Conservation (phyloP, 2,329 filamentous ascomycete genomes). For the Didymella sp. region DNA sequence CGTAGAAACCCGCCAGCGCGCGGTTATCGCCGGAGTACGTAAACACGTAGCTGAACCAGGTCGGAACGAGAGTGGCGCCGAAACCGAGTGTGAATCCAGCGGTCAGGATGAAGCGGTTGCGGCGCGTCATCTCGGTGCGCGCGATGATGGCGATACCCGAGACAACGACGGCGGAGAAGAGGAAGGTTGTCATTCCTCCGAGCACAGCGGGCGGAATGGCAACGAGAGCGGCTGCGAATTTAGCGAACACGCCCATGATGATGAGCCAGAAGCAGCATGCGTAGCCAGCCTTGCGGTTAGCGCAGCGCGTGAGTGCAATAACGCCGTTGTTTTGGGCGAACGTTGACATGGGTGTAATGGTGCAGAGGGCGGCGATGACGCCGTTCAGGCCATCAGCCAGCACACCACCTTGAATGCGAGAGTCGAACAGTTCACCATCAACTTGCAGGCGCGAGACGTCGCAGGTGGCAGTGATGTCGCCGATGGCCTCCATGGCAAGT, state of each 20-base stretch:
- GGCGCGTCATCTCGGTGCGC: slow-evolving; percentile 74
- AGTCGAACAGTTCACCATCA: slow-evolving; percentile 74
- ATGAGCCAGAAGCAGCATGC: slow-evolving; percentile 78
- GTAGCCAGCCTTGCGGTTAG: slow-evolving; percentile 81
- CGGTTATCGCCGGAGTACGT: slow-evolving; percentile 73
- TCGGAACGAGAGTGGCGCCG: slow-evolving; percentile 56
- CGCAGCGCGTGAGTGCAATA: slow-evolving; percentile 80
- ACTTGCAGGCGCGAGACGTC: slow-evolving; percentile 80
- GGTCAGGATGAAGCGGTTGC: slow-evolving; percentile 82
- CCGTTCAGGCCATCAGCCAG: slow-evolving; percentile 80
- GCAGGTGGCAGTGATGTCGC: slow-evolving; percentile 81
- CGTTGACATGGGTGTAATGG: slow-evolving; percentile 79
- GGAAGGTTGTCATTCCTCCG: slow-evolving; percentile 71
- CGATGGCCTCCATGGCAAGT: slow-evolving; percentile 79
- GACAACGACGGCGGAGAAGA: slow-evolving; percentile 78
- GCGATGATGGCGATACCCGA: slow-evolving; percentile 79
- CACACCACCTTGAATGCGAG: slow-evolving; percentile 78
- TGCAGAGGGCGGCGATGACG: slow-evolving; percentile 76
- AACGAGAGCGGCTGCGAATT: slow-evolving; percentile 80
- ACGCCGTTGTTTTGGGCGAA: slow-evolving; percentile 89
- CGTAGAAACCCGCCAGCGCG: slow-evolving; percentile 73
- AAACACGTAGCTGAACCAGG: slow-evolving; percentile 74
- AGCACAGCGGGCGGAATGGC: slow-evolving; percentile 68
- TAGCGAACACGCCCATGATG: slow-evolving; percentile 81
- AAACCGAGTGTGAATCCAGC: slow-evolving; percentile 76